Evolutionary conservation across 768 basidiomycete genomes (phyloP).

Genomic region (Termitomyces sp.): DNA sequence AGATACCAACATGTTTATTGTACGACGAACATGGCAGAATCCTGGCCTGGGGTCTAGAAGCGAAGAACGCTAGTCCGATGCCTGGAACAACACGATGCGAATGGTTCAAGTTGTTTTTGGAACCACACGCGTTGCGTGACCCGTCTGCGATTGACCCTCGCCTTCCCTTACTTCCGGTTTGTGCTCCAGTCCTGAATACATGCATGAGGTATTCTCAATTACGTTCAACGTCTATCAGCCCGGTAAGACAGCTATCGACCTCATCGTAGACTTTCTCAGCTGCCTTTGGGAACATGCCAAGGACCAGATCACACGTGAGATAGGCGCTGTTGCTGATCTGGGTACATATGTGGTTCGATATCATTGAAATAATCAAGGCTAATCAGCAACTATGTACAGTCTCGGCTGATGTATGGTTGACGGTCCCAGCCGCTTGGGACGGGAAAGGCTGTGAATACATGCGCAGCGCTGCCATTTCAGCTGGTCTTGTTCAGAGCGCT

Average conservation of each 20-base stretch:
- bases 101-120: constrained; percentile 83
- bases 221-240: constrained; percentile 33
- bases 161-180: constrained; percentile 71
- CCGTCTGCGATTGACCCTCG: constrained; percentile 68
- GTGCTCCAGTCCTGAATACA: constrained; percentile 19
- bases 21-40: constrained; percentile 73
- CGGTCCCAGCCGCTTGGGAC: constrained; percentile 90
- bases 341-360: constrained; percentile 39
- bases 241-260: constrained; percentile 70
- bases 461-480: constrained; percentile 78
- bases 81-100: constrained; percentile 53
- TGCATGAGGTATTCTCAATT: constrained; percentile 5
- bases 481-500: constrained; percentile 71
- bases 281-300: constrained; percentile 86
- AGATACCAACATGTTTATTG: constrained; percentile 78
- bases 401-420: constrained; percentile 79
- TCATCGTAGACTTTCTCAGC: constrained; percentile 79
- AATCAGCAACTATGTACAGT: constrained; percentile 35
- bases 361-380: neutral
- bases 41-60: constrained; percentile 82
- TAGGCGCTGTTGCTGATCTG: constrained; percentile 80
- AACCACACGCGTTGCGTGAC: constrained; percentile 75
- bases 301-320: constrained; percentile 81
- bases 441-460: constrained; percentile 80
- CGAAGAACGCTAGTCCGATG: constrained; percentile 71